Conservation (phyloP, 371 early-diverging fungal genomes). For the Apophysomyces ossiformis region DNA sequence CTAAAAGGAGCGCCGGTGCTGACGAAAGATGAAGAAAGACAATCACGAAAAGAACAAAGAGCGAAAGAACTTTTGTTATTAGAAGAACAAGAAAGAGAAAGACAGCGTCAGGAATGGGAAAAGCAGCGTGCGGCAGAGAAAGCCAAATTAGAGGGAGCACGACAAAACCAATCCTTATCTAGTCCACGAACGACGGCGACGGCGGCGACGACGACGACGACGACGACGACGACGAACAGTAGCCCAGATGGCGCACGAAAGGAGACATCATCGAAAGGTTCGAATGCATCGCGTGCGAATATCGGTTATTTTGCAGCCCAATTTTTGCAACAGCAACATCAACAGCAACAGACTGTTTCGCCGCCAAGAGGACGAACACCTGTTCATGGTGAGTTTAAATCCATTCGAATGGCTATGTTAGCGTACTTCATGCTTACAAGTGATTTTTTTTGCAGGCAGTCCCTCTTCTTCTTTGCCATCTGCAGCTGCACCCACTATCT, state of each 20-base stretch:
- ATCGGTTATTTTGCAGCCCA: conserved; percentile 22
- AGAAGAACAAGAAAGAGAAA: conserved; percentile 23
- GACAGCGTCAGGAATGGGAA: conserved; percentile 19
- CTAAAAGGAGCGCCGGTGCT: conserved; percentile 9
- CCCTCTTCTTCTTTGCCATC: background rate
- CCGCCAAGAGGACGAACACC: background rate
- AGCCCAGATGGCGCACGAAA: background rate
- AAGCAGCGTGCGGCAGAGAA: conserved; percentile 12
- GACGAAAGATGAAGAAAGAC: conserved; percentile 34
- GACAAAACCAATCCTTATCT: background rate
- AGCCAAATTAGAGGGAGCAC: background rate
- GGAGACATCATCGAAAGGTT: conserved; percentile 10
- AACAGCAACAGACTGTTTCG: conserved; percentile 10
- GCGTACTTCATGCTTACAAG: too few relatives aligned
- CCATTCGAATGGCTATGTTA: too few relatives aligned
- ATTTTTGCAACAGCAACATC: conserved; percentile 25
- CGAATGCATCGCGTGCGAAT: conserved; percentile 2
- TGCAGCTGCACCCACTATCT: background rate
- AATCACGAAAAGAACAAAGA: conserved; percentile 25
- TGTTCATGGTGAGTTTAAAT: background rate
- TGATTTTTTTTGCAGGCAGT: background rate
- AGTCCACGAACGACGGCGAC: background rate
- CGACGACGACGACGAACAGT: too few relatives aligned
- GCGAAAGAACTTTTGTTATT: conserved; percentile 25
- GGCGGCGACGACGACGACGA: too few relatives aligned